Conservation (phyloP, 345 rosid species). For the Orychophragmus violaceus region DNA sequence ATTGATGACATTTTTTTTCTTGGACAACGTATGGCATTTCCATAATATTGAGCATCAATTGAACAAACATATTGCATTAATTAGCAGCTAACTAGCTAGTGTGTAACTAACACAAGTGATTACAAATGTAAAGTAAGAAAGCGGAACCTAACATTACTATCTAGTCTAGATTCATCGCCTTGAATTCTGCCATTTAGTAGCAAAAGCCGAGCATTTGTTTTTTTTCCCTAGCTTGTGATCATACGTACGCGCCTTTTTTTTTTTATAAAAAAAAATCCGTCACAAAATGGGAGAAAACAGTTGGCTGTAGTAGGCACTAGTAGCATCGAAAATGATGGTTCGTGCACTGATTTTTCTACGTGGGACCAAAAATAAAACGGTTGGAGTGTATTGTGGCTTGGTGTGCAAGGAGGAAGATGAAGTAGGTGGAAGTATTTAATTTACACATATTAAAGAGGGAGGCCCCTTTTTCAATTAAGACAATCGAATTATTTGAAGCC, state of each 20-base stretch:
- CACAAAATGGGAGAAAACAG: not conserved
- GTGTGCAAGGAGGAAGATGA: slow-evolving; percentile 13
- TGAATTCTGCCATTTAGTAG: not conserved
- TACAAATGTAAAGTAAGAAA: not conserved
- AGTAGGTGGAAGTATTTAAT: slow-evolving; percentile 20
- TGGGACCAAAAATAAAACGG: slow-evolving; percentile 12
- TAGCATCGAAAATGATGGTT: slow-evolving; percentile 9
- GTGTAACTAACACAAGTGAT: too few species aligned
- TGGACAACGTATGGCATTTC: too few species aligned
- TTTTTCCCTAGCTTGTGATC: not conserved
- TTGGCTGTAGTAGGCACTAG: not conserved
- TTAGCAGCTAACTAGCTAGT: too few species aligned
- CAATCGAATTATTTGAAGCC: slow-evolving; percentile 26
- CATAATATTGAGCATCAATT: too few species aligned
- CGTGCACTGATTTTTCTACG: not conserved
- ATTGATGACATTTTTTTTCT: too few species aligned
- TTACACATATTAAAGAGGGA: slow-evolving; percentile 17
- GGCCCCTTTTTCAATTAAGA: slow-evolving; percentile 2
- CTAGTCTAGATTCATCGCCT: not conserved
- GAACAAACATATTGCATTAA: too few species aligned
- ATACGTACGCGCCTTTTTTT: not conserved
- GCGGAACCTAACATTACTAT: not conserved
- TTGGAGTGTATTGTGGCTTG: slow-evolving; percentile 22
- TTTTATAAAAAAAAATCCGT: not conserved
- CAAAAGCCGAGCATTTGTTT: not conserved